These are phyloP conservation scores for Solanum bukasovii DNA, from an alignment of 257 asterid species.

Conservation along the genomic window DNA sequence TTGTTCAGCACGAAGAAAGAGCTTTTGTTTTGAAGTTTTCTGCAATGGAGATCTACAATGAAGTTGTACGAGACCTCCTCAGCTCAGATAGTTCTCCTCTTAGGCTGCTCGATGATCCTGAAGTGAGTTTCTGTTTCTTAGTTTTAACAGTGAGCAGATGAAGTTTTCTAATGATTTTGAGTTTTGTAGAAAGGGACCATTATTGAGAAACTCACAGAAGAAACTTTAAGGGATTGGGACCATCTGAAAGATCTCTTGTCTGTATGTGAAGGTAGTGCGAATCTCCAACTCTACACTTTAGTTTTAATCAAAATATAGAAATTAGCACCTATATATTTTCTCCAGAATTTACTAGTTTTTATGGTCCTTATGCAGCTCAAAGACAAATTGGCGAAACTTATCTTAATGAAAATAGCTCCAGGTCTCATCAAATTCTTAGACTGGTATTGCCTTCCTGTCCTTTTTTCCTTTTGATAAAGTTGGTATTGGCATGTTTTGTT, in stretches of 20 bases:
- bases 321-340: not conserved
- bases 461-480: slow-evolving; percentile 2
- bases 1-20: slow-evolving; percentile 78
- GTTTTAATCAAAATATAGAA: not conserved
- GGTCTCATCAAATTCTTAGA: slow-evolving; percentile 99
- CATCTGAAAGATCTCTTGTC: slow-evolving; percentile 89
- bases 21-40: slow-evolving; percentile 88
- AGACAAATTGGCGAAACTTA: slow-evolving; percentile 91
- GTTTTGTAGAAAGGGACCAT: slow-evolving; percentile 72
- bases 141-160: not conserved
- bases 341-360: not conserved
- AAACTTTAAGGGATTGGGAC: slow-evolving; percentile 80
- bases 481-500: not conserved
- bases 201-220: slow-evolving; percentile 90
- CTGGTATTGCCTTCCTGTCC: slow-evolving; percentile 41
- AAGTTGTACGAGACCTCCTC: slow-evolving; percentile 95
- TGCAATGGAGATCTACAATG: slow-evolving; percentile 95
- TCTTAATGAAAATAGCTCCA: slow-evolving; percentile 89
- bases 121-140: slow-evolving; percentile 46
- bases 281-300: not conserved
- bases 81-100: slow-evolving; percentile 67
- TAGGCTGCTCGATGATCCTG: slow-evolving; percentile 96
- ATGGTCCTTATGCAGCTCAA: slow-evolving; percentile 43
- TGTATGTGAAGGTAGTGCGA: slow-evolving; percentile 65
- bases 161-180: slow-evolving; percentile 11